Evolutionary conservation across 2,329 filamentous ascomycete species (phyloP), one percentile per base, ranked within the genome.

Genomic region (Botrytis tulipae): DNA sequence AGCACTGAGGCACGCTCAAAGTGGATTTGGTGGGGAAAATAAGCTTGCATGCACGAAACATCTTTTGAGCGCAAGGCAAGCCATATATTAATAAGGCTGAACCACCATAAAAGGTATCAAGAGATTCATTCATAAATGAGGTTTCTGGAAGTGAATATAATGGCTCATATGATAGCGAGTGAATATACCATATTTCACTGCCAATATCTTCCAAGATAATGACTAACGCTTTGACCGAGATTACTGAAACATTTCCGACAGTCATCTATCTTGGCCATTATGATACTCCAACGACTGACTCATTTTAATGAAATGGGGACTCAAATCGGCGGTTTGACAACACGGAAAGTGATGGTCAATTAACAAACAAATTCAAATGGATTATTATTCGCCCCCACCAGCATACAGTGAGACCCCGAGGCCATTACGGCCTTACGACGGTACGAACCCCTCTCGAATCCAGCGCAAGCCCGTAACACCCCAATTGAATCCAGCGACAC

Each of bases 391-490:
- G 37, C 18, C 48, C 18, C 71, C 74, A 29, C 69, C 71, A 29
- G 40, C 69, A 40, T 71, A 76, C 42, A 48, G 57, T 67, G 72
- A 73, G 25, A 48, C 57, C 35, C 63, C 29, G 18, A 29, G 40
- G 29, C 3, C 51, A 46, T 40, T 59, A 32, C 57, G 9, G 25
- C 54, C 20, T 46, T 40, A 16, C 57, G 25, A 68, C 29, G 65
- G 22, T 40, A 29, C 42, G 29, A 63, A 70, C 14, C 48, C 61
- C 22, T 59, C 63, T 40, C 71, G 32, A 54, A 35, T 73, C 29
- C n/a, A 40, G 25, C 71, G 71, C 18, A 73, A 73, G 62, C 71
- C 48, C 14, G 25, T 73, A 22, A 29, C 51, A 57, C 22, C 18
- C 42, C 25, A 20, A 22, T 25, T 0, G 20, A 18, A 65, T 32